Evolutionary conservation across 257 asterid species (phyloP), one percentile per base, ranked within the genome.

Genomic region (Parsonsia alboflavescens): DNA sequence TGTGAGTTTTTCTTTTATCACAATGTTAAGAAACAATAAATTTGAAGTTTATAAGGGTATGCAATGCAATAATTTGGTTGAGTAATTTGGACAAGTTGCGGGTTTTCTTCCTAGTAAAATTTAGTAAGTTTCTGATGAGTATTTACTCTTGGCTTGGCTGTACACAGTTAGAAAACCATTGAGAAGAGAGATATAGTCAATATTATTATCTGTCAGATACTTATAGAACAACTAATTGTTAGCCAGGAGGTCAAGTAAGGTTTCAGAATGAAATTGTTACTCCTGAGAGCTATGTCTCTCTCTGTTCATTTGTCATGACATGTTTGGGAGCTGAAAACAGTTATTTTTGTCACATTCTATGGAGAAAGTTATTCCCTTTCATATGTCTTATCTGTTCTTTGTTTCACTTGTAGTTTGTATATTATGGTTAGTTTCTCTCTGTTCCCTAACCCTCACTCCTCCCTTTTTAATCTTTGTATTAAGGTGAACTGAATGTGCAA

Each of bases 401-500:
- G 4, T 66, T 28, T 26, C 49, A 48, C 0, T 26, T 11, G 0
- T 50, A 50, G 56, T 13, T 33, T 59, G n/a, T 42, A 24, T 42
- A 21, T 50, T 39, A n/a, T 17, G 9, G 11, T 46, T 11, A 13
- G 36, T 59, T 44, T 13, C 57, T 49, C 59, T n/a, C 11, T n/a
- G 10, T 58, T 30, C 28, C 44, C 6, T 45, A 10, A 12, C 48
- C 17, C 39, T 26, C 44, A 13, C n/a, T 75, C 17, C 0, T 24
- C 49, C 30, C 41, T 58, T 73, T 65, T 48, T 61, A 66, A 9
- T 8, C 26, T 16, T 36, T 33, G 4, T 36, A 36, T 36, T 76
- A 56, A 64, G 52, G 75, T 76, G 68, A 30, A 61, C 62, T 66
- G 44, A 72, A 41, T 36, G 63, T 52, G 49, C 45, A 24, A 56